Conservation (phyloP, 306 rosid species). For the Cicer judaicum region DNA sequence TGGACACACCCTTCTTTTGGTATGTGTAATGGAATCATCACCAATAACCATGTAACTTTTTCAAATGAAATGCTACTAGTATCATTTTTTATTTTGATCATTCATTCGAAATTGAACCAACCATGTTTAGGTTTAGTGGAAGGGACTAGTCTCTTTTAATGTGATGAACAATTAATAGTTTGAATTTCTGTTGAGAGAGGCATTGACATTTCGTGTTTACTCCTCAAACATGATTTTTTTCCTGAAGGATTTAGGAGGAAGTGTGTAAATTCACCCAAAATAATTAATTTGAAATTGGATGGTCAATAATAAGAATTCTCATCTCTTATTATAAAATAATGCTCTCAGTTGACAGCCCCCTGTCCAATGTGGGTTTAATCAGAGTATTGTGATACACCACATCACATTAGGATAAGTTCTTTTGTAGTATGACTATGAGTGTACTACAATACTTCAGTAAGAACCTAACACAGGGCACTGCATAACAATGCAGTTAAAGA, state of each 20-base stretch:
- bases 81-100: slow-evolving; percentile 30
- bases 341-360: background rate
- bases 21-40: slow-evolving; percentile 49
- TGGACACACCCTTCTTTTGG: slow-evolving; percentile 96
- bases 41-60: background rate
- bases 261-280: background rate
- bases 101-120: background rate
- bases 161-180: background rate
- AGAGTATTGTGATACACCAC: background rate
- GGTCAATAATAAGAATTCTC: background rate
- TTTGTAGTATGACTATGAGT: too few species aligned
- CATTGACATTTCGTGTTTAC: background rate
- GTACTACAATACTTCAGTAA: too few species aligned
- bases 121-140: background rate
- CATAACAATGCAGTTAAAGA: too few species aligned
- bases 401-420: too few species aligned
- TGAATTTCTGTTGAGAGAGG: background rate
- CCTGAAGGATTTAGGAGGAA: background rate
- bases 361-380: background rate
- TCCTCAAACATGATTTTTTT: background rate
- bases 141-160: background rate
- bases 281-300: background rate
- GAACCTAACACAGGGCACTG: too few species aligned
- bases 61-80: background rate
- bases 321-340: background rate